Evolutionary conservation across 257 asterid species (phyloP).

Genomic region (Misopates orontium): DNA sequence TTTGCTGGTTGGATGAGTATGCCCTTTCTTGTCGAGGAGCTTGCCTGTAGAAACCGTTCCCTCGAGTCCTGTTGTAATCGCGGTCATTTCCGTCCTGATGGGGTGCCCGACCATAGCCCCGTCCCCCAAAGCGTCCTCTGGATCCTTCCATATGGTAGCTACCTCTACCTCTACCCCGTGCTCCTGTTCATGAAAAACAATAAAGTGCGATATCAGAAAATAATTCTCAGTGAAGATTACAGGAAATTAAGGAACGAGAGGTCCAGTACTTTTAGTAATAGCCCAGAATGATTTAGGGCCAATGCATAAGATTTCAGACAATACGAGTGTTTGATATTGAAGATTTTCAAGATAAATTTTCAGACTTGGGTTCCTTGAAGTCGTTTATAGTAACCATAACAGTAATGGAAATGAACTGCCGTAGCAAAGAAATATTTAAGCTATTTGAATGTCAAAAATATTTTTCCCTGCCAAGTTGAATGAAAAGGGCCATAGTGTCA

Average conservation of each 20-base stretch:
- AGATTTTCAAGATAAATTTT: neutral
- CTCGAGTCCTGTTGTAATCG: conserved; percentile 66
- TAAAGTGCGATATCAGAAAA: conserved; percentile 10
- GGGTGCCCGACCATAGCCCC: conserved; percentile 50
- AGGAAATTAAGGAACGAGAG: too few species aligned
- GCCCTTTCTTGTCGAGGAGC: conserved; percentile 57
- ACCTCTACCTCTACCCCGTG: conserved; percentile 79
- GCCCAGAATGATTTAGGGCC: too few species aligned
- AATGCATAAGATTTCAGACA: neutral
- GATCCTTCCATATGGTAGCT: conserved; percentile 66
- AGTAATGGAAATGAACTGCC: neutral
- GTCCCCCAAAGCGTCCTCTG: conserved; percentile 76
- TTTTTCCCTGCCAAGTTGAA: neutral
- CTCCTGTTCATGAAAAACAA: conserved; percentile 55
- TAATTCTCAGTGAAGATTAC: neutral
- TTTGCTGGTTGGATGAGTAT: conserved; percentile 49
- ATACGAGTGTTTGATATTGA: neutral
- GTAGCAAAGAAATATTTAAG: neutral
- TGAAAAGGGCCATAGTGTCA: too few species aligned
- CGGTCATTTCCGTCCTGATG: conserved; percentile 56
- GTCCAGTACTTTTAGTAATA: neutral
- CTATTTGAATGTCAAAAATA: neutral
- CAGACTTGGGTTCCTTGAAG: neutral
- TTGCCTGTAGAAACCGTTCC: conserved; percentile 72
- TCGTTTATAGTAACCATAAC: neutral